These are phyloP conservation scores for Talaromyces atroroseus DNA, from an alignment of 2,329 filamentous ascomycete species.

Conservation along the genomic window DNA sequence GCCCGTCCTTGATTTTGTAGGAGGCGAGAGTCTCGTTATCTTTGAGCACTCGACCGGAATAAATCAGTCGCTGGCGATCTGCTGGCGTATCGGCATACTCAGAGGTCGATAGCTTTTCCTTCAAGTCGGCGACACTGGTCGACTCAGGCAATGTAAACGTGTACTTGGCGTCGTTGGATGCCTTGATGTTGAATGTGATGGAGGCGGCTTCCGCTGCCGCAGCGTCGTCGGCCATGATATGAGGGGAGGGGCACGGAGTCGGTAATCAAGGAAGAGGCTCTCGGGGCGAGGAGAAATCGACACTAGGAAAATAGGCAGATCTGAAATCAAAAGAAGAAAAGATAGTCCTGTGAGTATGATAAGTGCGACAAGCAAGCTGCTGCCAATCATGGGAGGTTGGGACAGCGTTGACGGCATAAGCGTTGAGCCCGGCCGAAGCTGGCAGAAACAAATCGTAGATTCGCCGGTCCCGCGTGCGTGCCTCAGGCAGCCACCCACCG, in stretches of 20 bases:
- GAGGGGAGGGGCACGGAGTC: conserved; percentile 2
- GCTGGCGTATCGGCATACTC: conserved; percentile 83
- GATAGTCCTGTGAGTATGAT: neutral
- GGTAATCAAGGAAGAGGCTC: neutral
- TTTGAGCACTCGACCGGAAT: conserved; percentile 94
- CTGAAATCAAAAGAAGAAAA: neutral
- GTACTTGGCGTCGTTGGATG: conserved; percentile 83
- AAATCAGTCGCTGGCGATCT: conserved; percentile 90
- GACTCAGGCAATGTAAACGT: conserved; percentile 72
- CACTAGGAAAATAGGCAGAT: neutral
- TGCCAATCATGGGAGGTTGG: neutral
- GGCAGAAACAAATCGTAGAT: conserved; percentile 30
- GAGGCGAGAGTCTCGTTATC: conserved; percentile 77
- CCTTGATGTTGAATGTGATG: conserved; percentile 95
- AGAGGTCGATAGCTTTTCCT: conserved; percentile 73
- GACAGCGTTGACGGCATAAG: neutral
- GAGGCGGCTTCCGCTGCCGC: conserved; percentile 59
- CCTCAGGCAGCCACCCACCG: conserved; percentile 11
- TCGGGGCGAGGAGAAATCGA: neutral
- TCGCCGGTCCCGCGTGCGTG: conserved; percentile 13
- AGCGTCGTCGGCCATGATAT: conserved; percentile 38
- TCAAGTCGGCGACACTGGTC: conserved; percentile 77
- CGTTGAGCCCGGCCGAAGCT: conserved; percentile 22
- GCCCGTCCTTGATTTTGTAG: conserved; percentile 93
- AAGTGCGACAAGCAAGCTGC: neutral